These are phyloP conservation scores for Fraxinus albicans DNA, from an alignment of 305 asterid species.

Conservation along the genomic window DNA sequence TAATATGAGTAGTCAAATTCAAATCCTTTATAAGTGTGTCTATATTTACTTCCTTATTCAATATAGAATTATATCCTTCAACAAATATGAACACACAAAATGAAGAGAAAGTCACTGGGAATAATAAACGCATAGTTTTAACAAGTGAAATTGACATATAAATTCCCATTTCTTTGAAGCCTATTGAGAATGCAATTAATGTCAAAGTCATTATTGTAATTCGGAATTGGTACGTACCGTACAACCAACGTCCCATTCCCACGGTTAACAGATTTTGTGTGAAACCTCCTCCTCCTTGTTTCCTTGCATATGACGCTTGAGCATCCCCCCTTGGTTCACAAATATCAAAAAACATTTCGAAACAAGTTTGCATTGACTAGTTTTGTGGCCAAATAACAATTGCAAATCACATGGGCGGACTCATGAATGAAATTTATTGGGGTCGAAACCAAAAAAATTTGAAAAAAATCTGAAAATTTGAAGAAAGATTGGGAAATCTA, in stretches of 20 bases:
- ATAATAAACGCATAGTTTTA: not conserved
- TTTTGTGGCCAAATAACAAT: no score
- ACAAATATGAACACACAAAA: no score
- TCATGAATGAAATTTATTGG: no score
- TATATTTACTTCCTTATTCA: no score
- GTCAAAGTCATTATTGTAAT: not conserved
- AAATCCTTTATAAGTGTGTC: no score
- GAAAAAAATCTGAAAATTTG: no score
- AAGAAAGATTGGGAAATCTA: no score
- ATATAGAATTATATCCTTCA: no score
- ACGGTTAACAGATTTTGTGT: not conserved
- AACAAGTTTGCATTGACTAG: not conserved
- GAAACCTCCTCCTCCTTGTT: not conserved
- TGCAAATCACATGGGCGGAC: no score
- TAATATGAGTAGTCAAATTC: no score
- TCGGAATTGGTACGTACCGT: not conserved
- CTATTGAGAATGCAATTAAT: not conserved
- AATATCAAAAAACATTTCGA: no score
- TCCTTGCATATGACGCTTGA: not conserved
- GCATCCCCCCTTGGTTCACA: not conserved
- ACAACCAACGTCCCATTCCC: not conserved
- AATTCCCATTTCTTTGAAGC: not conserved
- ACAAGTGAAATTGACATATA: not conserved
- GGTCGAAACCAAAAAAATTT: no score
- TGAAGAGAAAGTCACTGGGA: not conserved